Evolutionary conservation across 495 filamentous ascomycete species (phyloP), one percentile per base, ranked within the genome.

Genomic region (Neurospora sp.): DNA sequence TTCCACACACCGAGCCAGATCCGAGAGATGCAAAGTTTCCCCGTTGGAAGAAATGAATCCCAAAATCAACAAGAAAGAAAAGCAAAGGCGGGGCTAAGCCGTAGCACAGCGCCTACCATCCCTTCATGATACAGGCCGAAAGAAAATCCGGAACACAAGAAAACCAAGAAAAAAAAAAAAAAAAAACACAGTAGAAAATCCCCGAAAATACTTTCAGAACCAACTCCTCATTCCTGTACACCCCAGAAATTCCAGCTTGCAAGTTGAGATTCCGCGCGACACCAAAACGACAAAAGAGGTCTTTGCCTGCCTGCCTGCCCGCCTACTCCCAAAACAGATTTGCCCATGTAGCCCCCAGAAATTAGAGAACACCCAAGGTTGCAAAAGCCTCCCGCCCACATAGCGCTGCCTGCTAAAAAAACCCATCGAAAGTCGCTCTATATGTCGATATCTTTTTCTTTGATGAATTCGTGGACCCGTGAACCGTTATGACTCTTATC

Each of bases 401-500:
- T 66, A 19, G 54, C 54, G 54, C 54, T 34, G 15, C 54, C 54
- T 36, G 54, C 54, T 66, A 36, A 66, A 62, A 28, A 28, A 66
- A 17, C 34, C 69, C 76, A 42, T 70, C 77, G 45, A 59, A 71
- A 70, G 73, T 78, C 77, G 78, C 74, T 82, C 80, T 82, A 82
- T 81, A 82, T 78, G 77, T 78, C 76, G 76, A 76, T 76, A 70
- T 76, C 75, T 73, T 76, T 81, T 81, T 80, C 73, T 76, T 77
- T 75, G 77, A 77, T 77, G 77, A 79, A 80, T 77, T 82, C 80
- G 79, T 81, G 59, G 72, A 80, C 75, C 81, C 81, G 75, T 82
- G 78, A 78, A 80, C 79, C 79, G 76, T 81, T 74, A 81, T 76
- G 76, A 77, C 77, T 76, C 78, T 79, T 79, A 80, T 81, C 79